Percentiles rank a stretch among this genome's conserved stretches.
phyloP scores from a whole-genome alignment of 306 rosid genomes.

The Cicer cuneatum region DNA sequence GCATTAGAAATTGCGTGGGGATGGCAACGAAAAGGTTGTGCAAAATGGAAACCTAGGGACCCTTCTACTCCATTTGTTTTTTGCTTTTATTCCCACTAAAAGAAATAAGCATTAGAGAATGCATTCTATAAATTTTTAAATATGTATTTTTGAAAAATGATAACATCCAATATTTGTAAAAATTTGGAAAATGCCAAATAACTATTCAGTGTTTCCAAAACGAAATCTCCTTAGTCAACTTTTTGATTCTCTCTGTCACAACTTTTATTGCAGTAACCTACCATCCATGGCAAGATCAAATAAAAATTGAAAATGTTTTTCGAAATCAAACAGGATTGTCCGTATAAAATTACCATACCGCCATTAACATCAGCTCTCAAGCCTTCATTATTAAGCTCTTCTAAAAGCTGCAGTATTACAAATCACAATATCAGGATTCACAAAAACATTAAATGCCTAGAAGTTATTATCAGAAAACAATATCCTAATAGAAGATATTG shows the following conservation, averaged over 20 bases:
- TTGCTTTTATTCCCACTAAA: neutral
- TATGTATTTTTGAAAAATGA: neutral
- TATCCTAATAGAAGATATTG: neutral
- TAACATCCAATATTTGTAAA: neutral
- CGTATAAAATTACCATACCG: constrained; percentile 53
- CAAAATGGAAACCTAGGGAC: neutral
- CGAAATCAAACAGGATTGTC: neutral
- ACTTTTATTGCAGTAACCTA: neutral
- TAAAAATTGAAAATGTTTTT: neutral
- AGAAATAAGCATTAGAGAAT: neutral
- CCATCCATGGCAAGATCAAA: neutral
- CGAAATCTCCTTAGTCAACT: neutral
- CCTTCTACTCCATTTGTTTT: neutral
- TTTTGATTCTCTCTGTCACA: neutral
- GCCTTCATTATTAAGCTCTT: constrained; percentile 68
- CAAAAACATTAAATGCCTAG: constrained; percentile 21
- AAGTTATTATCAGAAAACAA: constrained; percentile 24
- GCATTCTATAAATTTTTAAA: neutral
- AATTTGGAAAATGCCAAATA: neutral
- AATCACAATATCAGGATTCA: constrained; percentile 30
- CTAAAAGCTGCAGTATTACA: constrained; percentile 63
- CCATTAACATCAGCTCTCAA: constrained; percentile 59
- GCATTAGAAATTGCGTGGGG: constrained; percentile 7
- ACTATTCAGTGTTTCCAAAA: neutral
- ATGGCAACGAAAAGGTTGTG: neutral